Percentiles rank a stretch among this genome's conserved stretches.
These are phyloP conservation scores for Acacia melanoxylon DNA, from an alignment of 306 rosid genomes.

Conservation along the genomic window DNA sequence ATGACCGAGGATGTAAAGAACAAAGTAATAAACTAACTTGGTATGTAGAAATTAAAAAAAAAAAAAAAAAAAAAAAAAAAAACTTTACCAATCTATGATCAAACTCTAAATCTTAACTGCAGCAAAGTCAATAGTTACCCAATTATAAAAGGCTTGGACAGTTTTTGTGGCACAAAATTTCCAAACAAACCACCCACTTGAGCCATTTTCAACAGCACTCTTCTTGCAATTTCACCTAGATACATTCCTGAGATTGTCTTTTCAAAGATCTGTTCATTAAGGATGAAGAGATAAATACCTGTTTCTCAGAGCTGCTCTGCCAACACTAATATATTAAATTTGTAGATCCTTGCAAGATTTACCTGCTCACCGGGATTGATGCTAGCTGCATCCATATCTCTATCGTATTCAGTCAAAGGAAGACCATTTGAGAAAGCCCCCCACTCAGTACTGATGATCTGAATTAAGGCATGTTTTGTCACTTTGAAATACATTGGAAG, in stretches of 20 bases:
- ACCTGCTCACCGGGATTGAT: constrained; percentile 98
- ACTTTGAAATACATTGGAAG: constrained; percentile 22
- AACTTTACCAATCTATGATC: not conserved
- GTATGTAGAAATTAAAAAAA: not conserved
- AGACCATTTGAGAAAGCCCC: constrained; percentile 84
- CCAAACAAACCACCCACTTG: constrained; percentile 66
- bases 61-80: not conserved
- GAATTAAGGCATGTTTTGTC: constrained; percentile 28
- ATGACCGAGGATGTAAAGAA: not conserved
- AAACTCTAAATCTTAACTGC: not conserved
- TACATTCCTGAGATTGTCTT: constrained; percentile 96
- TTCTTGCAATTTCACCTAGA: constrained; percentile 86
- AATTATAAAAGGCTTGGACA: constrained; percentile 64
- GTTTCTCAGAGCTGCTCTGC: not conserved
- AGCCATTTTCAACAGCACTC: constrained; percentile 70
- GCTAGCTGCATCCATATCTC: constrained; percentile 89
- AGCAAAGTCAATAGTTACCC: constrained; percentile 39
- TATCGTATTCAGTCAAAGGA: constrained; percentile 74
- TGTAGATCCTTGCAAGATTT: constrained; percentile 16
- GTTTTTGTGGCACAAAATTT: constrained; percentile 52
- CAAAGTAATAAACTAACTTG: not conserved
- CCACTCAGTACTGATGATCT: constrained; percentile 95
- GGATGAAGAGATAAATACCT: constrained; percentile 5
- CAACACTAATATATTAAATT: not conserved
- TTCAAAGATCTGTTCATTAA: constrained; percentile 68